Evolutionary conservation across 2,329 filamentous ascomycete species (phyloP).

Genomic region (Hyphodiscus sp.): DNA sequence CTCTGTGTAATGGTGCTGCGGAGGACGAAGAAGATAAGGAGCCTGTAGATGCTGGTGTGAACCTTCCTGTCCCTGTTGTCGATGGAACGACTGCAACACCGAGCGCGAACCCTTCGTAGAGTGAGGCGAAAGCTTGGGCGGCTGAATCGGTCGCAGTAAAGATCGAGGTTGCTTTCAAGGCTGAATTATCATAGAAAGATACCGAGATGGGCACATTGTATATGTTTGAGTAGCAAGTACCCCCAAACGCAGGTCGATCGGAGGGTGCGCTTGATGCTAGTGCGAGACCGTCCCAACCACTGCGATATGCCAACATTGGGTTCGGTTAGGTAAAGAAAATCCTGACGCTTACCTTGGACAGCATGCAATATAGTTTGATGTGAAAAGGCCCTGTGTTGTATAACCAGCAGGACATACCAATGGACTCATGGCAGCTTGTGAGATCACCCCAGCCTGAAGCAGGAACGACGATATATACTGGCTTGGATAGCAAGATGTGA

Average conservation of each 20-base stretch:
- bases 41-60: not conserved
- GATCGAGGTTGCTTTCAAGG: constrained; percentile 8
- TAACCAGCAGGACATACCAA: constrained; percentile 12
- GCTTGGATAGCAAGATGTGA: constrained; percentile 10
- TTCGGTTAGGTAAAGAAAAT: not conserved
- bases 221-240: constrained; percentile 14
- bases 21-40: not conserved
- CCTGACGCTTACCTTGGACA: constrained; percentile 11
- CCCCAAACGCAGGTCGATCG: constrained; percentile 14
- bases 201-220: constrained; percentile 8
- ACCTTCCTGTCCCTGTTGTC: not conserved
- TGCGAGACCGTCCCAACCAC: constrained; percentile 11
- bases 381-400: constrained; percentile 10
- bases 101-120: constrained; percentile 12
- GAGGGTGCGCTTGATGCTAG: constrained; percentile 5
- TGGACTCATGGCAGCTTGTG: constrained; percentile 10
- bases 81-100: constrained; percentile 6
- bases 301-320: not conserved
- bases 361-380: constrained; percentile 15
- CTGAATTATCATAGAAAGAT: constrained; percentile 8
- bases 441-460: constrained; percentile 7
- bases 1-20: not conserved
- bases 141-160: constrained; percentile 8
- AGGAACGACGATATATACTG: constrained; percentile 11
- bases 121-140: constrained; percentile 12